Evolutionary conservation across 305 asterid genomes (phyloP), one percentile per base, ranked within the genome.

Genomic region (Coffea humblotiana): DNA sequence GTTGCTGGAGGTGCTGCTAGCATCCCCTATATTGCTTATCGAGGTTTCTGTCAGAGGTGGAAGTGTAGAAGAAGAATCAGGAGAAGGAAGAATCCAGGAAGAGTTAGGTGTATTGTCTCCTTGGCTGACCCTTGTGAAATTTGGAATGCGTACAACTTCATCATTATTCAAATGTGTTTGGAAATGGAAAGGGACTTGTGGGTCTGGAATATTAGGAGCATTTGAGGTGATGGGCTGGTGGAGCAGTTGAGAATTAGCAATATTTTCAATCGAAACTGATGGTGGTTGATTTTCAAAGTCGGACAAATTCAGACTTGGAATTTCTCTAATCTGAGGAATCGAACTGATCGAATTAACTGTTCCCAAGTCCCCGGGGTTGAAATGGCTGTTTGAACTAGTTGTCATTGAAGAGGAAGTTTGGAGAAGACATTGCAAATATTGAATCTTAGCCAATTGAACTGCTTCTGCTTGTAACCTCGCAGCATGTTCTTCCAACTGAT

Each of bases 171-270:
- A 84, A 56, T 51, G 82, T 64, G 87, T 73, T 81, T 81, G 83
- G 66, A 87, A 82, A 74, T 64, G 45, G 86, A 87, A 83, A 87
- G 90, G 87, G 87, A 87, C 83, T 67, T 72, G 88, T 80, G 75
- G 77, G 78, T 84, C 77, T 51, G 74, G 54, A 48, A 80, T 61
- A 15, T 27, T 27, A 23, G 75, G 15, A 43, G 80, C 58, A 56
- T 71, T 73, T 27, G 75, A 23, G 49, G 65, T 73, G 72, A 67
- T 45, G 23, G 61, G 81, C 70, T 84, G 79, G 77, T 82, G 90
- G 88, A 84, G 90, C 76, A 84, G 88, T 81, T 84, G 90, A 82
- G 85, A 74, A 35, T 12, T 32, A 65, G 32, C 45, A 64, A 27
- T 63, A n/a, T 84, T 82, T 86, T 80, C 85, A 81, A 58, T 71